These are phyloP conservation scores for Theileria orientalis DNA, from an alignment of 169 alveolate species.

Conservation along the genomic window DNA sequence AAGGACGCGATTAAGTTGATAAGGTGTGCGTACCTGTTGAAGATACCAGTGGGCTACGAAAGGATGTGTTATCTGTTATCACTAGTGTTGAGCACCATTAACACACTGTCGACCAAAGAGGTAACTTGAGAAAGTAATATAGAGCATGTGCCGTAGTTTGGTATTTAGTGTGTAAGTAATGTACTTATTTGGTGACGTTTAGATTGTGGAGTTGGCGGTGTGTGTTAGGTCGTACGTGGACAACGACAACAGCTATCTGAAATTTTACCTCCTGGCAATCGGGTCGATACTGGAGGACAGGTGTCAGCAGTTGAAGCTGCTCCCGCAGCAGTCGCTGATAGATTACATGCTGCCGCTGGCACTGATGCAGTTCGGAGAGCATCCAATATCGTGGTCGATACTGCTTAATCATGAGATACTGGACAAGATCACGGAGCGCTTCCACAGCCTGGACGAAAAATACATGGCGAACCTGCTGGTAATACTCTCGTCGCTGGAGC, in stretches of 20 bases:
- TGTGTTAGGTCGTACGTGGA: slow-evolving; percentile 1
- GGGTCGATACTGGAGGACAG: slow-evolving; percentile 21
- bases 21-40: slow-evolving; percentile 27
- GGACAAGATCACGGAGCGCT: background rate
- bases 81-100: background rate
- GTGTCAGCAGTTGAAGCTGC: background rate
- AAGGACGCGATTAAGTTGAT: slow-evolving; percentile 23
- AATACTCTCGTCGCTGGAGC: slow-evolving; percentile 20
- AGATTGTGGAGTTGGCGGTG: slow-evolving; percentile 2
- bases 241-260: slow-evolving; percentile 1
- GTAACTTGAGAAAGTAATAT: background rate
- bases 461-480: slow-evolving; percentile 31
- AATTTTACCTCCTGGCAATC: slow-evolving; percentile 4
- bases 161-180: too few species aligned
- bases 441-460: slow-evolving; percentile 3
- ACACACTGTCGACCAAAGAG: background rate
- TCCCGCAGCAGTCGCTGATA: slow-evolving; percentile 7
- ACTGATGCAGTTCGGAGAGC: slow-evolving; percentile 9
- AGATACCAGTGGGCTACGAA: slow-evolving; percentile 16
- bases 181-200: background rate
- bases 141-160: too few species aligned
- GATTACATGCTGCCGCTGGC: slow-evolving; percentile 19
- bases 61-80: background rate
- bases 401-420: slow-evolving; percentile 9
- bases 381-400: slow-evolving; percentile 26